Conservation (phyloP, 2,329 filamentous ascomycete genomes). For the Albophoma yamanashiensis region DNA sequence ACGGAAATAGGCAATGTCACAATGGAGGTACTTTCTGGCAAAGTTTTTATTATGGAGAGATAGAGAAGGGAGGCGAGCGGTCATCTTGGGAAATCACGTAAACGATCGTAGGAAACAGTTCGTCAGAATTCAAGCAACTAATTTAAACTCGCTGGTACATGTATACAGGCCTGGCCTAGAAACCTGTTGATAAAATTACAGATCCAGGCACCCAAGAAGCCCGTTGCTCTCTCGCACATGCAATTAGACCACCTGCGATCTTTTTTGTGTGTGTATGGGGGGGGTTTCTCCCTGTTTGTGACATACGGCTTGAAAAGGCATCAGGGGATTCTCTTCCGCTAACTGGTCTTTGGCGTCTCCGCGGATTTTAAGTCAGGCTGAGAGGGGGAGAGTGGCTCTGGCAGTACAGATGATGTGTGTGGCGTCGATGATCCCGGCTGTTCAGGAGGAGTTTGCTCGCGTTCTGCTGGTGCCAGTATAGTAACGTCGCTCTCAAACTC, state of each 20-base stretch:
- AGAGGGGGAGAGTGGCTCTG: background rate
- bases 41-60: background rate
- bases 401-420: background rate
- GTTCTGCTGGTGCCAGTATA: background rate
- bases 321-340: background rate
- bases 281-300: background rate
- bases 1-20: background rate
- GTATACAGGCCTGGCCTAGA: background rate
- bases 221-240: background rate
- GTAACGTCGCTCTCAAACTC: background rate
- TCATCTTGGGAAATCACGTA: background rate
- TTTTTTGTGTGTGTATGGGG: background rate
- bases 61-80: background rate
- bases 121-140: background rate
- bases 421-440: background rate
- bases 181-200: background rate
- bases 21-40: too few relatives aligned
- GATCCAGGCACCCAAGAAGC: background rate
- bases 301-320: background rate
- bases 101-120: background rate
- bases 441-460: background rate
- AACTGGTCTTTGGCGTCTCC: too few relatives aligned
- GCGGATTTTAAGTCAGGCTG: too few relatives aligned
- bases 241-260: background rate
- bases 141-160: too few relatives aligned